Evolutionary conservation across 2,329 filamentous ascomycete species (phyloP).

Genomic region (Lachnellula cervina): DNA sequence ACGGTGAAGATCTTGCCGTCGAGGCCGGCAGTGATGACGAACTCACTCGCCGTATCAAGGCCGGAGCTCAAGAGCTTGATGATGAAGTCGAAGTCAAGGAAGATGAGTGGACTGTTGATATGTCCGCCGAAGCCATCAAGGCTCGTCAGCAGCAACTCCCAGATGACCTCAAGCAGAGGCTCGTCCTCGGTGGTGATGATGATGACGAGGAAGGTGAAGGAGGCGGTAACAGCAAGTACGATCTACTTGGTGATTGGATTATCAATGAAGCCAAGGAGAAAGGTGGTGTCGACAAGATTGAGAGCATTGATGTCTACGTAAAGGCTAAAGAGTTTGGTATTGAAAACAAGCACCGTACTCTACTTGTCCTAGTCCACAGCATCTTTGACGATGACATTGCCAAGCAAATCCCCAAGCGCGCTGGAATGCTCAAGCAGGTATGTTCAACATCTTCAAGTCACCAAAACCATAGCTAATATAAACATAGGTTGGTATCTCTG

Average conservation of each 20-base stretch:
- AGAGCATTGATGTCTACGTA: slow-evolving; percentile 87
- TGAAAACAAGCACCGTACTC: slow-evolving; percentile 87
- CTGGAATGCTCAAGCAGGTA: slow-evolving; percentile 83
- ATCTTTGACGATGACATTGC: slow-evolving; percentile 88
- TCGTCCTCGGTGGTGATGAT: slow-evolving; percentile 74
- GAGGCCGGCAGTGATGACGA: slow-evolving; percentile 87
- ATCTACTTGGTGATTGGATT: slow-evolving; percentile 91
- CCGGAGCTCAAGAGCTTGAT: slow-evolving; percentile 68
- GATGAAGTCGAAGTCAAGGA: slow-evolving; percentile 66
- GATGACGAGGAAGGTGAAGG: slow-evolving; percentile 78
- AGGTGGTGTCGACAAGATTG: slow-evolving; percentile 71
- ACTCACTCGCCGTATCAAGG: slow-evolving; percentile 70
- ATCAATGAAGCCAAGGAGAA: slow-evolving; percentile 65
- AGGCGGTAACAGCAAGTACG: slow-evolving; percentile 72
- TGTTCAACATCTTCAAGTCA: slow-evolving; percentile 25
- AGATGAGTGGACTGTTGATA: slow-evolving; percentile 93
- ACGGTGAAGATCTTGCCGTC: slow-evolving; percentile 47
- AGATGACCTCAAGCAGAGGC: slow-evolving; percentile 88
- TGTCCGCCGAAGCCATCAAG: slow-evolving; percentile 91
- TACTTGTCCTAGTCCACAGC: slow-evolving; percentile 87
- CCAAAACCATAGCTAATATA: slow-evolving; percentile 16
- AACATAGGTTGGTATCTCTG: slow-evolving; percentile 70
- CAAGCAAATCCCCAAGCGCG: slow-evolving; percentile 80
- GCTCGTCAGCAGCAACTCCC: slow-evolving; percentile 90
- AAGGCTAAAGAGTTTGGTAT: slow-evolving; percentile 97